Evolutionary conservation across 2,329 filamentous ascomycete genomes (phyloP), one percentile per base, ranked within the genome.

Genomic region (Dichotomopilus funicola): DNA sequence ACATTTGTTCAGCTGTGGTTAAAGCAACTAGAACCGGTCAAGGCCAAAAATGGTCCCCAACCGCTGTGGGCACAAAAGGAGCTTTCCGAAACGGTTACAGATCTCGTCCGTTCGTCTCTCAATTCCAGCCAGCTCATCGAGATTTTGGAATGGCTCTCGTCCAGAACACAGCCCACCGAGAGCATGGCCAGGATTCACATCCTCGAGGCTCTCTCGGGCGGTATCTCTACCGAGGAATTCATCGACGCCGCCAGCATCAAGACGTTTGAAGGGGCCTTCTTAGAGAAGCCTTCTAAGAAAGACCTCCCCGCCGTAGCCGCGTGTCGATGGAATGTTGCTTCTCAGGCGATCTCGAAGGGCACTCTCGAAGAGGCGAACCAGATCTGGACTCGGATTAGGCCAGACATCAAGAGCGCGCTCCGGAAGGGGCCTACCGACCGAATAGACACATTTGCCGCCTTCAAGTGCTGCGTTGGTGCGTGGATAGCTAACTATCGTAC

Each of bases 1-100:
- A 68, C 70, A 5, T 80, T 80, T 54, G 57, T 80, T 57, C 71
- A 71, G 48, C 64, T 74, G 1, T 81, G 78, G 78, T 75, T 71
- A 48, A 62, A 68, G 43, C 71, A 76, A 54, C 67, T 78, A 1
- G 69, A 67, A 40, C 64, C 69, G 11, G 64, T 67, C 12, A 69
- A 73, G 13, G 40, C 59, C 12, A 50, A 60, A n/a, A 53, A 41
- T 12, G 49, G 45, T 33, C 51, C 62, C 3, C 56, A 62, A 35
- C 40, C 45, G 1, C 12, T 62, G 0, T 73, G 70, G 70, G 63
- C 66, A 7, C 62, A 60, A 50, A 42, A 52, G 10, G 55, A 59
- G 9, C 54, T 71, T 8, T 58, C 59, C 4, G 47, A 56, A 0
- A 56, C 63, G 5, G 63, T 71, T 37, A 46, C 61, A 53, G 10